These are phyloP conservation scores for Saccharomycopsis sp. DNA, from an alignment of 805 yeast species.

Conservation along the genomic window DNA sequence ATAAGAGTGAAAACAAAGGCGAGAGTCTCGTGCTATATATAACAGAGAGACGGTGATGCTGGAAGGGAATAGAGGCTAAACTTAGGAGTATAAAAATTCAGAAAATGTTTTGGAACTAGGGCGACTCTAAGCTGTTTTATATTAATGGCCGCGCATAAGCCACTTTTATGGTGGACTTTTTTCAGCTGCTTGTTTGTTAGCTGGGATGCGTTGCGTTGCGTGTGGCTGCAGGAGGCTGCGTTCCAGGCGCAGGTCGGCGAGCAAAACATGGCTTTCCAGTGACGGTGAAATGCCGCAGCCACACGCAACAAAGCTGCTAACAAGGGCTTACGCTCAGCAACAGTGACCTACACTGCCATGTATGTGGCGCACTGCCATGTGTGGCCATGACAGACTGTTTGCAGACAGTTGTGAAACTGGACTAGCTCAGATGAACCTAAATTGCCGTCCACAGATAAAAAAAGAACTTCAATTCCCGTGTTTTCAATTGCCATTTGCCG, in stretches of 20 bases:
- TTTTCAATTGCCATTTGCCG: background rate
- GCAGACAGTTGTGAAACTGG: background rate
- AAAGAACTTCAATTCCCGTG: background rate
- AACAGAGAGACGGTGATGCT: background rate
- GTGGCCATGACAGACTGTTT: too few species aligned
- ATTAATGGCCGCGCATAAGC: background rate
- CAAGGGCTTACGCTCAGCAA: too few species aligned
- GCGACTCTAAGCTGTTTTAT: background rate
- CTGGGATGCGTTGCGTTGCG: too few species aligned
- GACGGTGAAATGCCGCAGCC: too few species aligned
- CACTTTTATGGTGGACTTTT: background rate
- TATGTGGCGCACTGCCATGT: too few species aligned
- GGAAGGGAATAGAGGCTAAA: background rate
- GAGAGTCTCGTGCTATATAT: background rate
- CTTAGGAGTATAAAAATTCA: background rate
- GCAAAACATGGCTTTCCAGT: background rate
- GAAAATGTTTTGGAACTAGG: background rate
- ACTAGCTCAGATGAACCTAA: background rate
- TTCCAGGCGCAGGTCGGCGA: background rate
- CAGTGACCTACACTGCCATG: too few species aligned
- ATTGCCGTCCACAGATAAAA: background rate
- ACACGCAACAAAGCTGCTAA: too few species aligned
- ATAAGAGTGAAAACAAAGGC: background rate
- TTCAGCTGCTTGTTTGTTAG: too few species aligned
- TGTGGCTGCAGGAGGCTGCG: too few species aligned